Conservation (phyloP, 345 rosid genomes). For the Ailanthus altissimus region DNA sequence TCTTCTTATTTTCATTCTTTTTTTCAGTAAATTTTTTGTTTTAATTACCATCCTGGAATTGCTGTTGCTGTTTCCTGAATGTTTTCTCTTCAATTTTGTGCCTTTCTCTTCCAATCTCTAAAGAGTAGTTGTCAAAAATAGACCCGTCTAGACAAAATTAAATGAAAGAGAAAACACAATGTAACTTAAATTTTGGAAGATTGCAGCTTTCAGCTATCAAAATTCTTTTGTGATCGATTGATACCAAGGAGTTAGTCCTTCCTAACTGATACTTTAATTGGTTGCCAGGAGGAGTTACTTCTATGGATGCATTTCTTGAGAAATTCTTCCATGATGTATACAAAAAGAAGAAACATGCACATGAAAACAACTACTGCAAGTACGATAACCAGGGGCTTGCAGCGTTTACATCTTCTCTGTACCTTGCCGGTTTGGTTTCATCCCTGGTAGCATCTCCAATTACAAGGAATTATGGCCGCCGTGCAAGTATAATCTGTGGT, state of each 20-base stretch:
- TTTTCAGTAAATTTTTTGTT: not conserved
- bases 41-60: not conserved
- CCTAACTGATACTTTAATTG: not conserved
- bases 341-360: slow-evolving; percentile 63
- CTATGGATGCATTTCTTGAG: slow-evolving; percentile 76
- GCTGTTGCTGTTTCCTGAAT: not conserved
- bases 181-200: not conserved
- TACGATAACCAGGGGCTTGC: slow-evolving; percentile 76
- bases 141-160: not conserved
- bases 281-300: slow-evolving; percentile 81
- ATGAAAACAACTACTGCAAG: slow-evolving; percentile 94
- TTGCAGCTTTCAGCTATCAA: not conserved
- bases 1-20: not conserved
- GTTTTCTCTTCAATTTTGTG: not conserved
- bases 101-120: not conserved
- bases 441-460: slow-evolving; percentile 79
- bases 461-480: slow-evolving; percentile 76
- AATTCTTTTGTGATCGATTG: not conserved
- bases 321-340: slow-evolving; percentile 70
- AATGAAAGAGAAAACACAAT: no score
- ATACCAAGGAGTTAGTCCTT: not conserved
- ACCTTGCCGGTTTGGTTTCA: slow-evolving; percentile 85
- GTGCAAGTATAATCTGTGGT: slow-evolving; percentile 79
- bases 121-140: not conserved
- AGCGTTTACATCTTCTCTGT: slow-evolving; percentile 86